Conservation (phyloP, 164 flowering plant genomes). For the Berberis vulgaris region DNA sequence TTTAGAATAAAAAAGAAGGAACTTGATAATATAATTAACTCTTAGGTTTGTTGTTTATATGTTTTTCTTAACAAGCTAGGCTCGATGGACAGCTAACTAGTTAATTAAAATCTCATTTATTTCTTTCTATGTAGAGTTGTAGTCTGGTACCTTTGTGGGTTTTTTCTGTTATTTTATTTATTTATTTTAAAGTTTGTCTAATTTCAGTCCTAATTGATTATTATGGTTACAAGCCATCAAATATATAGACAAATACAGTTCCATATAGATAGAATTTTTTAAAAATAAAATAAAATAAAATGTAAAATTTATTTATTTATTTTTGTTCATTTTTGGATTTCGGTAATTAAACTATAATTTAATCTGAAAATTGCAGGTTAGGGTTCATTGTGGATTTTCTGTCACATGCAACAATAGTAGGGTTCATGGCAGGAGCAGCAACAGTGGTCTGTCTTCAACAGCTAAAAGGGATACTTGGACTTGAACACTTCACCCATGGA, state of each 20-base stretch:
- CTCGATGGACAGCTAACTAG: too few relatives aligned
- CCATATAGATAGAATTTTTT: too few relatives aligned
- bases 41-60: too few relatives aligned
- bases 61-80: too few relatives aligned
- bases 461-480: conserved; percentile 80
- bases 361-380: conserved; percentile 40
- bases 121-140: background rate
- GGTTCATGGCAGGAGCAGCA: conserved; percentile 98
- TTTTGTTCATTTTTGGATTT: background rate
- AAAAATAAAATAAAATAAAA: too few relatives aligned
- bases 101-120: too few relatives aligned
- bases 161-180: background rate
- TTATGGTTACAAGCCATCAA: too few relatives aligned
- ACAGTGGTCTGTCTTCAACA: conserved; percentile 89
- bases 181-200: background rate
- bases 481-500: conserved; percentile 60
- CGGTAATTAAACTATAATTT: background rate
- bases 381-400: conserved; percentile 95
- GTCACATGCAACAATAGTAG: conserved; percentile 93
- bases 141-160: background rate
- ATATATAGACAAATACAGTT: too few relatives aligned
- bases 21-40: too few relatives aligned
- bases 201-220: too few relatives aligned
- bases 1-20: too few relatives aligned
- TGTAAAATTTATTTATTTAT: background rate